These are phyloP conservation scores for Phaeosphaeria sp. DNA, from an alignment of 2,329 filamentous ascomycete genomes.

Conservation along the genomic window DNA sequence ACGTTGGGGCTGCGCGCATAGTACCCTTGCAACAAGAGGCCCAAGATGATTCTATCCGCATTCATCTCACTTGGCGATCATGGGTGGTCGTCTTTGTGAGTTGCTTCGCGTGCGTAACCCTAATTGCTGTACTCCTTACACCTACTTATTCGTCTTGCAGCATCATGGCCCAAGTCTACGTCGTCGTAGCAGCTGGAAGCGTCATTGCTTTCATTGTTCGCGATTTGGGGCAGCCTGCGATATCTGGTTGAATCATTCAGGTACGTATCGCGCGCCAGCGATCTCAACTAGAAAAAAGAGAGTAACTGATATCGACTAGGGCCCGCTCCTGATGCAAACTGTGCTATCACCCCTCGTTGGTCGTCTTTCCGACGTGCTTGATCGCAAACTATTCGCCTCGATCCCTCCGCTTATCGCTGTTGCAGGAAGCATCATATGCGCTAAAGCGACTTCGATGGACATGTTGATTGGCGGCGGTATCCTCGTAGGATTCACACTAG, in stretches of 20 bases:
- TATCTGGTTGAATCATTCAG: conserved; percentile 66
- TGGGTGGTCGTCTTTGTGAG: conserved; percentile 61
- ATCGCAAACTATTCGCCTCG: conserved; percentile 61
- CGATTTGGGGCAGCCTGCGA: conserved; percentile 58
- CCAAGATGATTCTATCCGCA: not conserved
- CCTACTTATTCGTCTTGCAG: conserved; percentile 10
- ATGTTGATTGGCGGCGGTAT: conserved; percentile 64
- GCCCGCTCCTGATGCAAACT: conserved; percentile 63
- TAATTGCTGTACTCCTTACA: conserved; percentile 4
- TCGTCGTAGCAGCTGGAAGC: conserved; percentile 62
- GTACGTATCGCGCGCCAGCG: conserved; percentile 26
- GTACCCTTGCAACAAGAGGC: not conserved
- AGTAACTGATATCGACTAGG: conserved; percentile 43
- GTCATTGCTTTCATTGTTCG: conserved; percentile 64
- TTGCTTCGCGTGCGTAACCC: conserved; percentile 51
- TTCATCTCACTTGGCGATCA: conserved; percentile 54
- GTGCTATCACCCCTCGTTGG: conserved; percentile 64
- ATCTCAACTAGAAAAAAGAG: not conserved
- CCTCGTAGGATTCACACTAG: conserved; percentile 61
- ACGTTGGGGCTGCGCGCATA: not conserved
- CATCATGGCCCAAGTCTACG: conserved; percentile 62
- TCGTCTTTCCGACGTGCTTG: conserved; percentile 63
- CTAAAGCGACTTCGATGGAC: conserved; percentile 62
- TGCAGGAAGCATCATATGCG: conserved; percentile 61
- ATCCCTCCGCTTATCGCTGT: conserved; percentile 62